Base-by-base conservation (phyloP, 1,139 yeast species). In the Geotrichum bryndzae region DNA sequence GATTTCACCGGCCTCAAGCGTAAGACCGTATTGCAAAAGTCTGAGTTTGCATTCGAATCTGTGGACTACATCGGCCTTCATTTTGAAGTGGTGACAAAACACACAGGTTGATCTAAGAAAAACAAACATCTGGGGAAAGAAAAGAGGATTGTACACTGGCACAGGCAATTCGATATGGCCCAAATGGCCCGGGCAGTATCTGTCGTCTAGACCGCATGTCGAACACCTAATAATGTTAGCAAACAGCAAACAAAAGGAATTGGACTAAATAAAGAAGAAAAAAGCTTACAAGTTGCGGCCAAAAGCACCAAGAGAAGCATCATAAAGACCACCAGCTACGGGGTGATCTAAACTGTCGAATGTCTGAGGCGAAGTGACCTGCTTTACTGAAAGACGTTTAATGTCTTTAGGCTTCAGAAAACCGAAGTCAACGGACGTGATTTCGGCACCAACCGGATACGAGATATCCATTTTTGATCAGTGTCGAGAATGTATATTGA, bases 341-440 rank as follows among this genome's bases (percentile, higher is more conserved):
- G 99, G 98, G 76, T 95, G 99, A 56, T 98, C 99, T 72, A 95
- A 79, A 73, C 89, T 90, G 76, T 95, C 99, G 72, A 95, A 88
- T 31, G 91, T 97, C 57, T 90, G 88, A 27, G 99, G 98, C 72
- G 91, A 91, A 64, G 96, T 88, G 76, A 95, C 86, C 79, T 94
- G 98, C 74, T 91, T 92, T 63, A 96, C 98, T 41, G 97, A 90
- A 60, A 92, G 80, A 69, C 84, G 83, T 70, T 94, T 83, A 72
- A 94, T 87, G 72, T 95, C 99, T 62, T 84, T 86, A 38, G 95
- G 82, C 57, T 90, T 82, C 69, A 92, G 80, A 69, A 92, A 86
- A 61, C 96, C 90, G 76, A 95, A 95, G 77, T 92, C 97, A 69
- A 95, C 97, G 69, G 96, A 87, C 56, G 85, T 81, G 76, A 95